Percentiles rank a stretch among this genome's conserved stretches.
Evolutionary conservation across 768 basidiomycete species (phyloP).

Genomic region (Lactarius quietus): DNA sequence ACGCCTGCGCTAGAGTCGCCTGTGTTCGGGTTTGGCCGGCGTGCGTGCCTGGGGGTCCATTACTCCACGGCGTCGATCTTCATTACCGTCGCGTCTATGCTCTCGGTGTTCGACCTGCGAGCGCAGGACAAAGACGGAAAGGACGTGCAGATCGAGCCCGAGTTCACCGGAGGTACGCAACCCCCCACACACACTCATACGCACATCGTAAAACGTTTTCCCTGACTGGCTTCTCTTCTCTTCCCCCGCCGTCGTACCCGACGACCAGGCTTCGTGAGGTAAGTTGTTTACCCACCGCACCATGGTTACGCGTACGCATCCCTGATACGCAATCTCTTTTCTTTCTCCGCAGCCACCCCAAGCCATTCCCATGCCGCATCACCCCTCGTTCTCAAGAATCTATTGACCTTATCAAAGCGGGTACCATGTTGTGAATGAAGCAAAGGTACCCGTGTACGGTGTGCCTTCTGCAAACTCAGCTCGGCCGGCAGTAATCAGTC

Average conservation of each 20-base stretch:
- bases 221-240: not conserved
- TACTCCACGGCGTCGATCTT: slow-evolving; percentile 23
- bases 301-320: not conserved
- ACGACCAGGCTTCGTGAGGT: slow-evolving; percentile 22
- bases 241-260: not conserved
- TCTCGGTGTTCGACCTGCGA: slow-evolving; percentile 22
- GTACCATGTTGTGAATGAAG: slow-evolving; percentile 4
- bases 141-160: slow-evolving; percentile 19
- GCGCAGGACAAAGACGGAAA: slow-evolving; percentile 21
- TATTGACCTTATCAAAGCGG: slow-evolving; percentile 19
- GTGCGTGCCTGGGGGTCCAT: slow-evolving; percentile 23
- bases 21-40: slow-evolving; percentile 24
- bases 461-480: too few relatives aligned
- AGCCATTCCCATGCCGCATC: slow-evolving; percentile 22
- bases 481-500: not conserved
- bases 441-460: not conserved
- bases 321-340: not conserved
- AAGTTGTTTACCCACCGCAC: not conserved
- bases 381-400: slow-evolving; percentile 18
- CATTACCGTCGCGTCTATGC: slow-evolving; percentile 20
- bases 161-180: slow-evolving; percentile 23
- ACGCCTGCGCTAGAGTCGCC: slow-evolving; percentile 21
- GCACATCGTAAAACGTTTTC: not conserved
- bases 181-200: too few relatives aligned
- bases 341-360: slow-evolving; percentile 18